Evolutionary conservation across 2,329 filamentous ascomycete species (phyloP).

Genomic region (Setomelanomma holmii): DNA sequence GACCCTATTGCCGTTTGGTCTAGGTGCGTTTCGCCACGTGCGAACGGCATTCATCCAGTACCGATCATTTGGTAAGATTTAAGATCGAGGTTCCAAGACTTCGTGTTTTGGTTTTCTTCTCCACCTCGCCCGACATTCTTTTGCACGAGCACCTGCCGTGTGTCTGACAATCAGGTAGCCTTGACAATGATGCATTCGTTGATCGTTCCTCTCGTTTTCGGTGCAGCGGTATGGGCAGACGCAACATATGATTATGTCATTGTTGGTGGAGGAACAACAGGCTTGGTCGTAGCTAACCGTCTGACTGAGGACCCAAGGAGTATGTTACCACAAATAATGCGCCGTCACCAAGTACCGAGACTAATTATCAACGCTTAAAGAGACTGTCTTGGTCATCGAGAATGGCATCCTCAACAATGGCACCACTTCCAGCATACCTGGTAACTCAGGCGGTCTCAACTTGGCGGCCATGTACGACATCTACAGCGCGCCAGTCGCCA

Average conservation of each 20-base stretch:
- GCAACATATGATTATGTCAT: slow-evolving; percentile 32
- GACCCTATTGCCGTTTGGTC: neutral
- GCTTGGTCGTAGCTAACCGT: slow-evolving; percentile 27
- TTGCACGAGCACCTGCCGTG: neutral
- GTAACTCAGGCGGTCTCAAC: slow-evolving; percentile 18
- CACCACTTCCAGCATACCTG: slow-evolving; percentile 15
- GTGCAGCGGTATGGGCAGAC: neutral
- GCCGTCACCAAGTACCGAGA: neutral
- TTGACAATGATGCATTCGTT: neutral
- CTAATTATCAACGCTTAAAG: slow-evolving; percentile 5
- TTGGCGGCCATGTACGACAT: slow-evolving; percentile 17
- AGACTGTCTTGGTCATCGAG: slow-evolving; percentile 28
- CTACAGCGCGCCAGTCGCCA: slow-evolving; percentile 17
- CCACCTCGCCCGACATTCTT: neutral
- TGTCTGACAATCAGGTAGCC: neutral
- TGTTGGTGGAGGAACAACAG: slow-evolving; percentile 30
- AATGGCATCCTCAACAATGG: slow-evolving; percentile 18
- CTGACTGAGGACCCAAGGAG: slow-evolving; percentile 21
- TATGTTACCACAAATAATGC: too few relatives aligned
- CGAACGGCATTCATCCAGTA: neutral
- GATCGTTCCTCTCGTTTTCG: slow-evolving; percentile 1
- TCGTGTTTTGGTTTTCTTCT: neutral
- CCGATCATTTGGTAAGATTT: neutral
- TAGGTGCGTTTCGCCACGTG: neutral
- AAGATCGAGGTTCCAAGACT: neutral